Percentiles rank a stretch among this genome's conserved stretches.
Conservation (phyloP, 164 flowering plant genomes). For the Vitis rupestris region DNA sequence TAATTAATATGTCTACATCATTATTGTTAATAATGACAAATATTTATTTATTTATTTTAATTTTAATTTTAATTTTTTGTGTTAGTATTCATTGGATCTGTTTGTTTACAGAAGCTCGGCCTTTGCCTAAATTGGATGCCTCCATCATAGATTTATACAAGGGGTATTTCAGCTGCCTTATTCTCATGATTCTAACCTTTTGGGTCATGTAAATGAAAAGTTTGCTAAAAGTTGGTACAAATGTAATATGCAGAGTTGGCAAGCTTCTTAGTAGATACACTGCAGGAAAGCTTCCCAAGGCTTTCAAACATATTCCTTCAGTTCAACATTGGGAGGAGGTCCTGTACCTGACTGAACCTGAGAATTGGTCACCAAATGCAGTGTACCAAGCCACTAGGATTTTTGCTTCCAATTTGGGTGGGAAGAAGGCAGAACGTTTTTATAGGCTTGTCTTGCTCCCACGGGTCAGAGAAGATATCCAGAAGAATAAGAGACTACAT, state of each 20-base stretch:
- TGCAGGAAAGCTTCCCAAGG: constrained; percentile 88
- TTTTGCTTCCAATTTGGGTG: constrained; percentile 78
- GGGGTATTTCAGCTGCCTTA: constrained; percentile 47
- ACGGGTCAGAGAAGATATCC: constrained; percentile 78
- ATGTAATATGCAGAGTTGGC: constrained; percentile 63
- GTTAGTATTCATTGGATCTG: constrained; percentile 2
- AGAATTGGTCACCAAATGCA: constrained; percentile 95
- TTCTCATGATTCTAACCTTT: background rate
- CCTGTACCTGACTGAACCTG: constrained; percentile 87
- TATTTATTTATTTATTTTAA: background rate
- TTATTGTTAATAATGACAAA: too few relatives aligned
- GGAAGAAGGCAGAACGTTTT: constrained; percentile 78
- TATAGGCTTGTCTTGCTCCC: constrained; percentile 88
- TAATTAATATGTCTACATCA: too few relatives aligned
- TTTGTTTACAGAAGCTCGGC: constrained; percentile 48
- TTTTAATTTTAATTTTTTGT: background rate
- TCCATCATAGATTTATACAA: constrained; percentile 69
- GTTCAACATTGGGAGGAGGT: constrained; percentile 75
- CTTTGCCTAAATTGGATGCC: constrained; percentile 64
- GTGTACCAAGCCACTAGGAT: constrained; percentile 91
- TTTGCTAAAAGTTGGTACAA: background rate
- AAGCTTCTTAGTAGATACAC: constrained; percentile 67
- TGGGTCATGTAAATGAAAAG: too few relatives aligned
- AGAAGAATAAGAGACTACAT: constrained; percentile 80
- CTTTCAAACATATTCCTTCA: constrained; percentile 77